Evolutionary conservation across 2,329 filamentous ascomycete species (phyloP), one percentile per base, ranked within the genome.

Genomic region (Colletotrichum tropicicola): DNA sequence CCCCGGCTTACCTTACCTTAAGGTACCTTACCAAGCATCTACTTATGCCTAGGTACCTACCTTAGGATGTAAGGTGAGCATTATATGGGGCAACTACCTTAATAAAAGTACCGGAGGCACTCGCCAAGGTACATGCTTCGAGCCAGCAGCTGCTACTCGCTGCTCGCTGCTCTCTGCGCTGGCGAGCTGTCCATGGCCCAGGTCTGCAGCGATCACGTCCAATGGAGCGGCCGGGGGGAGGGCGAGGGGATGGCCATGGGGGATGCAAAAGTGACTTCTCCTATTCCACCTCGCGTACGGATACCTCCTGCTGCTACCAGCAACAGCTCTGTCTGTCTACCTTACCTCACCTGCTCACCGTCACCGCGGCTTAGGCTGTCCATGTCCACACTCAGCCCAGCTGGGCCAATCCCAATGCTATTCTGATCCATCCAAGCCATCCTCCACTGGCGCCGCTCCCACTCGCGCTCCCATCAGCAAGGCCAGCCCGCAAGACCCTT

Each of bases 371-470:
- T 59, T 53, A 27, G 41, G 15, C 43, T 56, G 30, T 30, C 39
- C 13, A 30, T 17, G 21, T 43, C 55, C 51, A 61, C 59, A 48
- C 51, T 62, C 58, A 56, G 62, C 58, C 58, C 44, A 47, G 63
- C 37, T 35, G 48, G 53, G 32, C 59, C 59, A 63, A 49, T 63
- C 59, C 63, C 44, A 61, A 43, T 43, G 57, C 61, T 65, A 49
- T 65, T 61, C 61, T 49, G 32, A 61, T 65, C 61, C 56, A 54
- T 54, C 56, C 62, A 52, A 62, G 62, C 62, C 62, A 62, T 64
- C 64, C 64, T 59, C 41, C 59, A 53, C 64, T 63, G 59, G 37
- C 30, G 39, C 32, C 54, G 27, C 32, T 48, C 25, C 59, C 62
- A 39, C 49, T 65, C 49, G 21, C 32, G 19, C 49, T 49, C 54